Base-by-base conservation (phyloP, 148 eudicot species). In the Vaccinium darrowii region DNA sequence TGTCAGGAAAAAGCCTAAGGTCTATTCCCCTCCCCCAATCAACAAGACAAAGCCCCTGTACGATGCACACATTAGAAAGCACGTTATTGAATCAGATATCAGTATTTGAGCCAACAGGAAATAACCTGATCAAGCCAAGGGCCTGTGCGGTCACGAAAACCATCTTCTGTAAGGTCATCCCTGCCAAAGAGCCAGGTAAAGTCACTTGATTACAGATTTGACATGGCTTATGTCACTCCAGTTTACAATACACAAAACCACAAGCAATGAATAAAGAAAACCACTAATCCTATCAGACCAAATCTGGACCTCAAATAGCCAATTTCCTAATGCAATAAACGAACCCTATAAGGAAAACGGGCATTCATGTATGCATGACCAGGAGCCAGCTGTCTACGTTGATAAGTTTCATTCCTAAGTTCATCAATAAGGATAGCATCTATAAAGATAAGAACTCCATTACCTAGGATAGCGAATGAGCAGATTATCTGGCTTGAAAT, bases 11-110 rank as follows among this genome's bases (percentile, higher is more conserved):
- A 51, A 93, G 95, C 49, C 84, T 89, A 69, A 90, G 85, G 85
- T 97, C 99, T 82, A 97, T 97, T 84, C 99, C 99, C 86, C 98
- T 92, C 51, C 99, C 99, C 99, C 99, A 97, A 90, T 97, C 99
- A 76, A 97, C 98, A 56, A 97, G 95, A 88, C 98, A 95, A 54
- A 97, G 96, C 60, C 99, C 99, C 98, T 97, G 93, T 84, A 78
- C 25, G 50, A 82, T 65, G 56, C 50, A 56, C 81, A 71, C 85
- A 25, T 77, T 71, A 88, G 51, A 76, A 71, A 84, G 39, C 63
- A 39, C 47, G 76, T 74, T 1, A 23, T n/a, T 58, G n/a, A 67
- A 78, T 53, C 76, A 69, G 30, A 56, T 36, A 78, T 69, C 27
- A 76, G 81, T 14, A 6, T 63, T 33, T 53, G 21, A 80, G 27